These are phyloP conservation scores for Cryptococcus floricola DNA, from an alignment of 1,284 basidiomycete species.

Conservation along the genomic window DNA sequence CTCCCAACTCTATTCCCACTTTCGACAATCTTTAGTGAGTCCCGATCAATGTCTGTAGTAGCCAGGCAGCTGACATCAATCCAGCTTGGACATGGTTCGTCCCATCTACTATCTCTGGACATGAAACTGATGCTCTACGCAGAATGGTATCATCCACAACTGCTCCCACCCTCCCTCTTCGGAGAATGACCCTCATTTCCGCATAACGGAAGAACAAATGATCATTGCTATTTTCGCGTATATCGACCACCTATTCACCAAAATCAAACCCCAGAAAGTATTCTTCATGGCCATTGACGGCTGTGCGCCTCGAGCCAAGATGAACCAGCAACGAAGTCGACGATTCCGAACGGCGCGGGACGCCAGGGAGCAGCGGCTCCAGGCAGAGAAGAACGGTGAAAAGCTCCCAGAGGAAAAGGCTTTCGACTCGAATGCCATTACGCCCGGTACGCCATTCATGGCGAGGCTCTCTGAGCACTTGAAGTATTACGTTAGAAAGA, in stretches of 20 bases:
- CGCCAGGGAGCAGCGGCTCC: slow-evolving; percentile 78
- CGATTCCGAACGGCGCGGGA: slow-evolving; percentile 95
- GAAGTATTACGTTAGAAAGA: slow-evolving; percentile 95
- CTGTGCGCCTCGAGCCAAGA: slow-evolving; percentile 96
- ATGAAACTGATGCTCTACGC: slow-evolving; percentile 55
- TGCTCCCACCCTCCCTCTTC: slow-evolving; percentile 58
- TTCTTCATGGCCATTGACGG: slow-evolving; percentile 99
- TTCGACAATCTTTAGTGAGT: slow-evolving; percentile 52
- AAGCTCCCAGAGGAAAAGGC: slow-evolving; percentile 87
- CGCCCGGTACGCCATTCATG: slow-evolving; percentile 97
- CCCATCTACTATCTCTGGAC: not conserved
- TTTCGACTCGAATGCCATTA: slow-evolving; percentile 99
- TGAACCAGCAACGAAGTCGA: slow-evolving; percentile 96
- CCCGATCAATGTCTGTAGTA: not conserved
- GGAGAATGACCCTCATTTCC: slow-evolving; percentile 91
- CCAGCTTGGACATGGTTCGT: slow-evolving; percentile 38
- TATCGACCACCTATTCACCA: slow-evolving; percentile 93
- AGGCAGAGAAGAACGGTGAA: slow-evolving; percentile 84
- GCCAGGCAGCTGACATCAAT: not conserved
- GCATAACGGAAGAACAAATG: slow-evolving; percentile 93
- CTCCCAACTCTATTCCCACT: slow-evolving; percentile 67
- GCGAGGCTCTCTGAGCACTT: slow-evolving; percentile 81
- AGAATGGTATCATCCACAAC: slow-evolving; percentile 99
- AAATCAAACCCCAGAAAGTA: slow-evolving; percentile 94
- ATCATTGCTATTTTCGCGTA: slow-evolving; percentile 96